These are phyloP conservation scores for Colletotrichum sp. DNA, from an alignment of 2,329 filamentous ascomycete species.

Conservation along the genomic window DNA sequence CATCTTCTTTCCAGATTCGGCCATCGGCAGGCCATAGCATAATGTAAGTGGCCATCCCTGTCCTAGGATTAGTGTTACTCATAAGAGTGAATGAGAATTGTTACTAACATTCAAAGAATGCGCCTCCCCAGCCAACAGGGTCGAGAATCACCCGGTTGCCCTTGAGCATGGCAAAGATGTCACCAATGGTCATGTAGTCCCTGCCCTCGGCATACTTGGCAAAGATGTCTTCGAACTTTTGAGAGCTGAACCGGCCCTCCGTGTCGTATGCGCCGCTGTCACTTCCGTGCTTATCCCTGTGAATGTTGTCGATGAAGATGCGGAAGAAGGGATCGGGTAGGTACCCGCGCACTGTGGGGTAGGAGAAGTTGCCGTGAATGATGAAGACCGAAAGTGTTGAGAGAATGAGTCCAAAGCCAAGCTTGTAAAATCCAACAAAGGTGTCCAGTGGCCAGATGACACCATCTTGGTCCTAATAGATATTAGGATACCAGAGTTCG, in stretches of 20 bases:
- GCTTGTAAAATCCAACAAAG: slow-evolving; percentile 40
- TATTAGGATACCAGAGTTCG: not conserved
- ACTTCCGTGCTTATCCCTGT: slow-evolving; percentile 51
- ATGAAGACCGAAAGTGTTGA: slow-evolving; percentile 42
- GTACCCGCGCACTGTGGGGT: slow-evolving; percentile 42
- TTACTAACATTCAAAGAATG: slow-evolving; percentile 28
- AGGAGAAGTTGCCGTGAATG: slow-evolving; percentile 49
- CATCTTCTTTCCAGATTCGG: slow-evolving; percentile 60
- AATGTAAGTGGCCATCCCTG: slow-evolving; percentile 45
- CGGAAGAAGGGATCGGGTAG: slow-evolving; percentile 43
- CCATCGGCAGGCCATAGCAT: slow-evolving; percentile 60
- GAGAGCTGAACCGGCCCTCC: slow-evolving; percentile 53
- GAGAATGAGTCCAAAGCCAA: slow-evolving; percentile 45
- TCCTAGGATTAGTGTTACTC: not conserved
- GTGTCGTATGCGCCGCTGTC: slow-evolving; percentile 51
- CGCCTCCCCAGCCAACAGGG: slow-evolving; percentile 39
- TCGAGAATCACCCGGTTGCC: slow-evolving; percentile 47
- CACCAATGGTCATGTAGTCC: slow-evolving; percentile 39
- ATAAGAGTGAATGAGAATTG: not conserved
- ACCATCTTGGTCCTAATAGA: slow-evolving; percentile 37
- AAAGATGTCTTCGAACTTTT: slow-evolving; percentile 57
- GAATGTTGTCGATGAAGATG: slow-evolving; percentile 40
- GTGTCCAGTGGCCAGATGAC: slow-evolving; percentile 43
- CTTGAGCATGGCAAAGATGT: slow-evolving; percentile 40
- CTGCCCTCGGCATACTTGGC: slow-evolving; percentile 47